Percentiles rank a stretch among this genome's conserved stretches.
phyloP scores from a whole-genome alignment of 805 yeast genomes.

The Yarrowia porcina region DNA sequence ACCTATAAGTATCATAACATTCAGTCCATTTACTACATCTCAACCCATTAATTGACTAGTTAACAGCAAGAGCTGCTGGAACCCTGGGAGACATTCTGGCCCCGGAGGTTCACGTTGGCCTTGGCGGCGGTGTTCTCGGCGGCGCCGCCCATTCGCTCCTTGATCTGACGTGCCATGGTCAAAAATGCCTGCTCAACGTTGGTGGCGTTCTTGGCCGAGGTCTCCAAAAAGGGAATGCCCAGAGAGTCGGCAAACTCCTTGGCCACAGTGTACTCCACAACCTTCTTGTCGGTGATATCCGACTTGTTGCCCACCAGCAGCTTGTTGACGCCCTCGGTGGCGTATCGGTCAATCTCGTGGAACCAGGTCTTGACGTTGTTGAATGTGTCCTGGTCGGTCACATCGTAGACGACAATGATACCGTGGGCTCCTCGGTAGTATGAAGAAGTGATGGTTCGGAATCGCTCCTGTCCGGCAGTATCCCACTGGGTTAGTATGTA shows the following conservation, averaged over 20 bases:
- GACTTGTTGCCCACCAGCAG: constrained; percentile 95
- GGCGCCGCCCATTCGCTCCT: constrained; percentile 78
- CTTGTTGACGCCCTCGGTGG: constrained; percentile 96
- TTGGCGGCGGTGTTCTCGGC: constrained; percentile 48
- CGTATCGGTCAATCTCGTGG: constrained; percentile 97
- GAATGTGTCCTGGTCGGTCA: constrained; percentile 83
- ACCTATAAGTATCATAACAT: constrained; percentile 4
- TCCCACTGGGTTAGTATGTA: constrained; percentile 59
- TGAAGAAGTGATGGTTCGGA: constrained; percentile 95
- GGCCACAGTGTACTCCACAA: constrained; percentile 92
- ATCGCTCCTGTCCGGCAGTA: constrained; percentile 98
- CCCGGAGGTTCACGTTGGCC: constrained; percentile 43
- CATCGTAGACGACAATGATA: constrained; percentile 95
- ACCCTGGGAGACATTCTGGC: constrained; percentile 42
- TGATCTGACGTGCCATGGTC: constrained; percentile 98
- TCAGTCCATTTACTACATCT: constrained; percentile 20
- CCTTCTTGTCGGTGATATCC: constrained; percentile 88
- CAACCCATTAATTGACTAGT: constrained; percentile 25
- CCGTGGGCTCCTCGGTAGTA: constrained; percentile 99
- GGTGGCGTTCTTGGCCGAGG: constrained; percentile 90
- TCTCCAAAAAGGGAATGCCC: constrained; percentile 92
- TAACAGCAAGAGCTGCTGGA: constrained; percentile 44
- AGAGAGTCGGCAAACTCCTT: constrained; percentile 96
- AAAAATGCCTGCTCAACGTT: constrained; percentile 98
- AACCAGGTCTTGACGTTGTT: constrained; percentile 97